Evolutionary conservation across 805 yeast species (phyloP).

Genomic region (Pichia deserticola): DNA sequence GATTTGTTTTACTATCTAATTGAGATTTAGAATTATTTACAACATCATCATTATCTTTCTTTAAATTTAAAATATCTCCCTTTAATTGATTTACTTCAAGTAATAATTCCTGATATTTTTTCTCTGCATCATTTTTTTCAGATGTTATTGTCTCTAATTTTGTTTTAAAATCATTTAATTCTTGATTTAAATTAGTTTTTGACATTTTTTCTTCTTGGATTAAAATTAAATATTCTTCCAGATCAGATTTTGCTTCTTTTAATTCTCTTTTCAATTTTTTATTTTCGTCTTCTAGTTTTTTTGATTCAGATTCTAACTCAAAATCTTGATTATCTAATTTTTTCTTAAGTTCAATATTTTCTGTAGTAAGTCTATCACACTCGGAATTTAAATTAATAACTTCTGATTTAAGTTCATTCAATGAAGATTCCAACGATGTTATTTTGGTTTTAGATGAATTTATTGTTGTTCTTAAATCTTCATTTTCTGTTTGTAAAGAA

Average conservation of each 20-base stretch:
- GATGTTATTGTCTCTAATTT: slow-evolving; percentile 15
- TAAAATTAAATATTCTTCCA: slow-evolving; percentile 30
- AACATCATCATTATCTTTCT: slow-evolving; percentile 19
- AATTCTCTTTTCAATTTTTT: slow-evolving; percentile 34
- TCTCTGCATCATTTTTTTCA: slow-evolving; percentile 17
- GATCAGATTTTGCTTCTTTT: slow-evolving; percentile 28
- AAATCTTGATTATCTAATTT: slow-evolving; percentile 32
- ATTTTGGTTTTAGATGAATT: slow-evolving; percentile 18
- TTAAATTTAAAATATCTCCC: slow-evolving; percentile 14
- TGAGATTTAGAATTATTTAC: slow-evolving; percentile 11
- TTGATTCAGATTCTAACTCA: slow-evolving; percentile 34
- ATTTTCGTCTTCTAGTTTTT: slow-evolving; percentile 33
- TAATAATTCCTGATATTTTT: slow-evolving; percentile 19
- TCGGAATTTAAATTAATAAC: slow-evolving; percentile 41
- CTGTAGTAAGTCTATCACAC: slow-evolving; percentile 42
- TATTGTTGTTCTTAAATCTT: slow-evolving; percentile 27
- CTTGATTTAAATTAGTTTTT: slow-evolving; percentile 39
- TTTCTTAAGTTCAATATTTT: slow-evolving; percentile 32
- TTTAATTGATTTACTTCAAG: slow-evolving; percentile 19
- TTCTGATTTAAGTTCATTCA: slow-evolving; percentile 23
- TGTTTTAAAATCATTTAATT: slow-evolving; percentile 29
- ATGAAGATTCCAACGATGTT: background rate
- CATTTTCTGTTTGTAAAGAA: slow-evolving; percentile 28
- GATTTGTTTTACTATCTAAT: slow-evolving; percentile 15
- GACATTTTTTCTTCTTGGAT: slow-evolving; percentile 35